These are phyloP conservation scores for Termitomyces sp. DNA, from an alignment of 768 basidiomycete genomes.

Conservation along the genomic window DNA sequence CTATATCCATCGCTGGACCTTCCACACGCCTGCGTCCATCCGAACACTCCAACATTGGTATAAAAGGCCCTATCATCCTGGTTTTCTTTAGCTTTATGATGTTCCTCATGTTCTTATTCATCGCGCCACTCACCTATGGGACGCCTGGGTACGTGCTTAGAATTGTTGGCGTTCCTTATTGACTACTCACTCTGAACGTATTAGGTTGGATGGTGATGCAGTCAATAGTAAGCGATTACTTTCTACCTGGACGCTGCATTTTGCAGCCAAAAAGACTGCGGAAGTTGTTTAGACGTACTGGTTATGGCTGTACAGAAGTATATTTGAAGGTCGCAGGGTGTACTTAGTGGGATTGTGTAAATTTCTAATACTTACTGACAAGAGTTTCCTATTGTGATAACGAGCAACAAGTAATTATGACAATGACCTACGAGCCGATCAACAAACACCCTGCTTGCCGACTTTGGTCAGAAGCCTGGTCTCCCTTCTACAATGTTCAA, in stretches of 20 bases:
- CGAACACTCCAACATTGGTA: slow-evolving; percentile 69
- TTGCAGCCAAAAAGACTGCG: slow-evolving; percentile 62
- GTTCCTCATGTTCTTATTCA: slow-evolving; percentile 63
- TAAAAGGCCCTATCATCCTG: slow-evolving; percentile 66
- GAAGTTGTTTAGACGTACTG: slow-evolving; percentile 23
- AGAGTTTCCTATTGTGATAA: background rate
- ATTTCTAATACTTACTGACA: slow-evolving; percentile 8
- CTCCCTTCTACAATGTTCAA: slow-evolving; percentile 67
- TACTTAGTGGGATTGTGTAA: slow-evolving; percentile 10
- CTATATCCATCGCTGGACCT: slow-evolving; percentile 72
- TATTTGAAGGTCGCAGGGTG: background rate
- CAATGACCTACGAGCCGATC: slow-evolving; percentile 1
- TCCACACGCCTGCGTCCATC: slow-evolving; percentile 48
- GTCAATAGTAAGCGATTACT: slow-evolving; percentile 83
- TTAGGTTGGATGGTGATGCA: slow-evolving; percentile 75
- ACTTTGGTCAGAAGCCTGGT: background rate
- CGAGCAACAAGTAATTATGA: background rate
- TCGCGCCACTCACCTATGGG: slow-evolving; percentile 92
- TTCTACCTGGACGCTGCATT: slow-evolving; percentile 92
- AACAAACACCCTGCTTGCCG: slow-evolving; percentile 4
- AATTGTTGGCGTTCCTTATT: slow-evolving; percentile 3
- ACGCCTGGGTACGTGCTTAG: slow-evolving; percentile 74
- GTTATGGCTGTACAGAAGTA: background rate
- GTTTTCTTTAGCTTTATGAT: slow-evolving; percentile 52
- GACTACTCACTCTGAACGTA: slow-evolving; percentile 14